Base-by-base conservation (phyloP, 768 basidiomycete genomes). In the Lyophyllum atratum region DNA sequence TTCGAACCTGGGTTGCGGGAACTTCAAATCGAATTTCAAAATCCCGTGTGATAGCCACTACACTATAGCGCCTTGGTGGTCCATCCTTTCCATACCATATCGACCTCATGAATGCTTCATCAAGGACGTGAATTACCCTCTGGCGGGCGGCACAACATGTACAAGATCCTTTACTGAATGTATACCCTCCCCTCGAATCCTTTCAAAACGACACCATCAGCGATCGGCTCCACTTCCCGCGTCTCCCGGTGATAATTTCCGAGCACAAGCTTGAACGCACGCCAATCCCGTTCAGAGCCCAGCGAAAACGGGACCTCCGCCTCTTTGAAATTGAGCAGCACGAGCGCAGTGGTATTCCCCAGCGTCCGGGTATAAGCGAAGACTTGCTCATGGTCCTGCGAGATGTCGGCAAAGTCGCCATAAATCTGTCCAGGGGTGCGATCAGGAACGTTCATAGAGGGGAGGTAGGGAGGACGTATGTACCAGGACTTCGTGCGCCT, bases 351-450 rank as follows among this genome's bases (percentile, higher is more conserved):
- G 3, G 65, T 53, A 3, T 60, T 53, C 0, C 70, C 75, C 8
- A 81, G 61, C 2, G 69, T 68, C 22, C 85, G 78, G 1, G 70
- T 75, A 64, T 82, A 89, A 0, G 81, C 82, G 52, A 89, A 85
- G 21, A 85, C 77, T 25, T 77, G 62, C 25, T 81, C 74, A 64
- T 89, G 72, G 0, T 66, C 65, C 1, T 71, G 65, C 8, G 80
- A 75, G 4, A 86, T 66, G 31, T 83, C 76, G 6, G 67, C 62
- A 62, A 89, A 92, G 37, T 80, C 76, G 15, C 90, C 90, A 64
- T 85, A 85, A 2, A 83, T 77, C 86, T 87, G n/a, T 3, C 17
- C 14, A 11, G 22, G 9, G 19, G 19, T 15, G 45, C 14, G 26
- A 7, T 46, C 2, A 29, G 25, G 15, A 34, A 34, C 1, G 17